These are phyloP conservation scores for Corchorus capsularis DNA, from an alignment of 345 rosid species.

Conservation along the genomic window DNA sequence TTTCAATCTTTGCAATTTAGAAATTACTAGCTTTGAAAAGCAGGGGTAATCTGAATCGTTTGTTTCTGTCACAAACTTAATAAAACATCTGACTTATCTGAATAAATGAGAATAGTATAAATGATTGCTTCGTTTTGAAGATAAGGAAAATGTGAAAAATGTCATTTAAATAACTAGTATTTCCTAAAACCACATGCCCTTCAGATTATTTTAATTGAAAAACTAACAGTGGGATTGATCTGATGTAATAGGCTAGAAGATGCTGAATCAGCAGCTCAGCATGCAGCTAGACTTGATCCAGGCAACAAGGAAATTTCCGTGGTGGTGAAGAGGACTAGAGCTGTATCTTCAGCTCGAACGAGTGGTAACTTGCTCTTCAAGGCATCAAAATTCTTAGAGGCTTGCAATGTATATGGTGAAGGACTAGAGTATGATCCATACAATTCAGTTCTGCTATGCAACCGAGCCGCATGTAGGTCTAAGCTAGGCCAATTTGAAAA, in stretches of 20 bases:
- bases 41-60: not conserved
- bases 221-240: not conserved
- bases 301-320: slow-evolving; percentile 54
- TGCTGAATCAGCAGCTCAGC: slow-evolving; percentile 61
- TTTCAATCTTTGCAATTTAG: not conserved
- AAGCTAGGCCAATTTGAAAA: slow-evolving; percentile 71
- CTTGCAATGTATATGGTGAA: slow-evolving; percentile 70
- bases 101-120: not conserved
- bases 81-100: not conserved
- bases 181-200: slow-evolving; percentile 9
- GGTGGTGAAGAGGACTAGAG: slow-evolving; percentile 48
- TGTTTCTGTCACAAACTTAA: not conserved
- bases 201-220: not conserved
- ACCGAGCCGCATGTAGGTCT: slow-evolving; percentile 84
- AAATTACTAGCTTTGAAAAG: not conserved
- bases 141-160: not conserved
- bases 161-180: not conserved
- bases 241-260: slow-evolving; percentile 67
- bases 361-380: slow-evolving; percentile 78
- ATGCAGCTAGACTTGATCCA: slow-evolving; percentile 74
- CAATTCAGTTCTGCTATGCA: slow-evolving; percentile 82
- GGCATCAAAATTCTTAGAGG: slow-evolving; percentile 58
- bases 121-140: not conserved
- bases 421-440: slow-evolving; percentile 72
- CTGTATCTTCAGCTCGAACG: slow-evolving; percentile 60